A percentile compares a stretch with the other conserved stretches of the same genome.
Conservation (phyloP, 345 rosid genomes). For the Microcos paniculata region DNA sequence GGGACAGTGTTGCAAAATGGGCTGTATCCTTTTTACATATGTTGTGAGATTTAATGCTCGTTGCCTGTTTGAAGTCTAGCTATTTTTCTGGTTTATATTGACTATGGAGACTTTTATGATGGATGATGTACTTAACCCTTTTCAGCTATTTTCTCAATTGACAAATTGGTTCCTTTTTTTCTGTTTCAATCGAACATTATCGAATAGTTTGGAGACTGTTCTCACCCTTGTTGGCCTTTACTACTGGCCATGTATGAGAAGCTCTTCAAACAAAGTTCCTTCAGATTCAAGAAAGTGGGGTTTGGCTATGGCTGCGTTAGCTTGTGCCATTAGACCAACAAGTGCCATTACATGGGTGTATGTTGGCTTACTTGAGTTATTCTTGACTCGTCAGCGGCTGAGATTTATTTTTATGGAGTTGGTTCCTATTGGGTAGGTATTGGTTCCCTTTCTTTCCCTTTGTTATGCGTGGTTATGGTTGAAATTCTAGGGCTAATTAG, state of each 20-base stretch:
- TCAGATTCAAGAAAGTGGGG: constrained; percentile 63
- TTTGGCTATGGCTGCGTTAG: constrained; percentile 69
- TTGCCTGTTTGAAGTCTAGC: not conserved
- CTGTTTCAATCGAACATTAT: constrained; percentile 87
- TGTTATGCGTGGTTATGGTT: not conserved
- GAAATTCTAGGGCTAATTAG: not conserved
- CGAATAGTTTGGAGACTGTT: constrained; percentile 89
- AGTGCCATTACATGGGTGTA: constrained; percentile 86
- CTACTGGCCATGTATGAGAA: constrained; percentile 86
- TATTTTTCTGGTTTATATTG: not conserved
- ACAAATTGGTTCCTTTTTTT: constrained; percentile 87
- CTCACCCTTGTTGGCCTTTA: constrained; percentile 79
- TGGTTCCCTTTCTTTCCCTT: not conserved
- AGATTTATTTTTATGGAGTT: constrained; percentile 64
- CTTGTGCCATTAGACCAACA: constrained; percentile 92
- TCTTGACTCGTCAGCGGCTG: constrained; percentile 43
- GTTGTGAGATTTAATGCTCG: not conserved
- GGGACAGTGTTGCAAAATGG: constrained; percentile 62
- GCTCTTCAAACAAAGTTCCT: constrained; percentile 39
- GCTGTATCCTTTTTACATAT: constrained; percentile 68
- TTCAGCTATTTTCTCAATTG: constrained; percentile 75
- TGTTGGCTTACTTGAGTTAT: constrained; percentile 78
- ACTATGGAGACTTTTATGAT: constrained; percentile 2
- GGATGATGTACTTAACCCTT: constrained; percentile 46
- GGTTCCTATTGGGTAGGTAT: constrained; percentile 76